Evolutionary conservation across 768 basidiomycete genomes (phyloP).

Genomic region (Boletus sp.): DNA sequence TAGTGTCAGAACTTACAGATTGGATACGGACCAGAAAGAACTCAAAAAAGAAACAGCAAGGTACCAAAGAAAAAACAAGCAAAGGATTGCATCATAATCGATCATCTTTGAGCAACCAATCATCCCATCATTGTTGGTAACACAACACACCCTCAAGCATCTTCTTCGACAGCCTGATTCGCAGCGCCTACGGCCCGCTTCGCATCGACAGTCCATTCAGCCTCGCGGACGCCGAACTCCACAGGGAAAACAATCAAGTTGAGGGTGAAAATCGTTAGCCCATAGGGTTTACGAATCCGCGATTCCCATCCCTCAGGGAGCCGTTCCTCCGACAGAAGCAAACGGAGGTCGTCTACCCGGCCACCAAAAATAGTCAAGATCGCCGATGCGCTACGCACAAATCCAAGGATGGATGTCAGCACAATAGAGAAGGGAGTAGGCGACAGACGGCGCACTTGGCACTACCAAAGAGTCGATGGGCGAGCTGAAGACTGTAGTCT

Average conservation of each 20-base stretch:
- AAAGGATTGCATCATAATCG: background rate
- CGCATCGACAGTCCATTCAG: conserved; percentile 8
- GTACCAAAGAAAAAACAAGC: background rate
- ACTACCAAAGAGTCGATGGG: conserved; percentile 64
- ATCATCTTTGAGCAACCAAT: background rate
- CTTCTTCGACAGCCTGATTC: background rate
- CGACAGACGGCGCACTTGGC: conserved; percentile 50
- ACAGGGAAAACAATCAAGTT: conserved; percentile 32
- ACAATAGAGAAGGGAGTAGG: background rate
- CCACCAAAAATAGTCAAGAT: conserved; percentile 67
- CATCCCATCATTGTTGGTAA: background rate
- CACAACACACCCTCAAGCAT: background rate
- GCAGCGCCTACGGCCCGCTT: background rate
- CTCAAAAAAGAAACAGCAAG: background rate
- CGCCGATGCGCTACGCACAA: conserved; percentile 51
- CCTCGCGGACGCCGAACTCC: conserved; percentile 11
- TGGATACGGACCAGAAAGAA: no score
- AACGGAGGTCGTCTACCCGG: conserved; percentile 47
- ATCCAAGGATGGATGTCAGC: background rate
- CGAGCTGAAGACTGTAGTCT: conserved; percentile 47
- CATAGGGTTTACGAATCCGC: conserved; percentile 46
- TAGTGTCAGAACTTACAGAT: background rate
- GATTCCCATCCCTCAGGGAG: conserved; percentile 74
- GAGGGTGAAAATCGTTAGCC: conserved; percentile 57
- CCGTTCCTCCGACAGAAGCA: conserved; percentile 62